Conservation (phyloP, 2,329 filamentous ascomycete species). For the Exophiala spinifera region DNA sequence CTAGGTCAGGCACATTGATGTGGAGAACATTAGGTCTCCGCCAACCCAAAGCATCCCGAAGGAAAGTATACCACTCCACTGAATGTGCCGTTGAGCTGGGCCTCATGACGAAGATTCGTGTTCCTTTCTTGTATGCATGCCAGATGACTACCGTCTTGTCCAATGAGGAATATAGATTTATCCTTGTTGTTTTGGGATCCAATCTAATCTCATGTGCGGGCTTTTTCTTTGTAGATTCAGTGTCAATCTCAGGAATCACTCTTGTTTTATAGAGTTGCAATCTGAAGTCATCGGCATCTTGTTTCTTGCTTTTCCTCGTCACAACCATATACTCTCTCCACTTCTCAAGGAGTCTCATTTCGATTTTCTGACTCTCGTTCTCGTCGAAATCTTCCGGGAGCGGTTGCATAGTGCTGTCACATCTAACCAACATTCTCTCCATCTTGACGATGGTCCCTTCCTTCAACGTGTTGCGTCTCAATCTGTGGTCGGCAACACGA, state of each 20-base stretch:
- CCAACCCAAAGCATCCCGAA: conserved; percentile 59
- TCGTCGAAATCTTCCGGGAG: conserved; percentile 62
- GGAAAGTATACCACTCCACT: conserved; percentile 67
- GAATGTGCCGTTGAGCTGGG: conserved; percentile 59
- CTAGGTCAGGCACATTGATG: conserved; percentile 62
- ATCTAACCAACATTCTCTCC: conserved; percentile 65
- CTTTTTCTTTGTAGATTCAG: conserved; percentile 50
- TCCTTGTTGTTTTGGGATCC: conserved; percentile 50
- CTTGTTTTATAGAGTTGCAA: conserved; percentile 61
- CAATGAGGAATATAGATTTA: conserved; percentile 63
- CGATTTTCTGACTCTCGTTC: conserved; percentile 58
- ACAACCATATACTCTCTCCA: conserved; percentile 65
- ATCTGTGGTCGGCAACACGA: conserved; percentile 35
- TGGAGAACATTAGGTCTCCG: conserved; percentile 55
- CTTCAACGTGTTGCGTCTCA: conserved; percentile 40
- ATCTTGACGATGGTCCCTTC: conserved; percentile 65
- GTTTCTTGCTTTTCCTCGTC: conserved; percentile 54
- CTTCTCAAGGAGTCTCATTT: conserved; percentile 58
- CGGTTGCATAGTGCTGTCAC: conserved; percentile 53
- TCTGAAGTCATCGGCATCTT: conserved; percentile 54
- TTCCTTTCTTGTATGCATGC: conserved; percentile 52
- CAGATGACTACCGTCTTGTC: conserved; percentile 67
- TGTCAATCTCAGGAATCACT: conserved; percentile 61
- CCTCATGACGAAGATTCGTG: conserved; percentile 61
- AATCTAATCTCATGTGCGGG: conserved; percentile 59